Evolutionary conservation across 75 land plant genomes (phyloP), one percentile per base, ranked within the genome.

Genomic region (Pinus taeda): DNA sequence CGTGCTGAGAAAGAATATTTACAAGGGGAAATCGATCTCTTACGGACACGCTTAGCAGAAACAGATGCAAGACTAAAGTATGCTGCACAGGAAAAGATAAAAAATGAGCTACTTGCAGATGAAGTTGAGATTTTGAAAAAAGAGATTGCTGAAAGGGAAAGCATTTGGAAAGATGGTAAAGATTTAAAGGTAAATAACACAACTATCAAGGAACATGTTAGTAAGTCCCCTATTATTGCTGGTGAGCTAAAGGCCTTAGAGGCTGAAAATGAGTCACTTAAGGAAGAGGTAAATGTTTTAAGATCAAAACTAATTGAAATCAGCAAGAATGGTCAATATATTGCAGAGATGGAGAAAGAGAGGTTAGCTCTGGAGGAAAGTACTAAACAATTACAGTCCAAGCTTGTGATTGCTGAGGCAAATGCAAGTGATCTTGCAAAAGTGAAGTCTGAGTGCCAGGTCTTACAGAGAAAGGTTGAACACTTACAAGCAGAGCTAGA

Each of bases 1-100:
- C 84, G 88, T 20, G 9, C 65, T 64, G 97, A 94, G 77, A 96
- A 90, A 75, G 92, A 90, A 49, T 71, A 77, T 45, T 81, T 94
- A 70, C 91, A 88, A 83, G 78, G 87, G 64, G 88, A 94, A 81
- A 88, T 96, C 21, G 84, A 94, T 49, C 20, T 79, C 42, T 77
- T 96, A 75, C 84, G 89, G 78, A 74, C 77, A 78, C 91, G 78
- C 73, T 66, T 96, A 77, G 97, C 93, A 69, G 99, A 96, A 83
- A 84, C 95, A 63, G 94, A 92, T 83, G 90, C 91, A 59, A 88
- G 81, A 57, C 73, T 92, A 21, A 86, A 84, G 76, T 79, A 85
- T 76, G 91, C 90, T 57, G 85, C 84, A 11, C 91, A 92, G 77
- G 97, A 93, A 29, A 92, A 88, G 82, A 77, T 85, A 59, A 93